A percentile compares a stretch with the other conserved stretches of the same genome.
Conservation (phyloP, 148 eudicot genomes). For the Rhododendron vialii region DNA sequence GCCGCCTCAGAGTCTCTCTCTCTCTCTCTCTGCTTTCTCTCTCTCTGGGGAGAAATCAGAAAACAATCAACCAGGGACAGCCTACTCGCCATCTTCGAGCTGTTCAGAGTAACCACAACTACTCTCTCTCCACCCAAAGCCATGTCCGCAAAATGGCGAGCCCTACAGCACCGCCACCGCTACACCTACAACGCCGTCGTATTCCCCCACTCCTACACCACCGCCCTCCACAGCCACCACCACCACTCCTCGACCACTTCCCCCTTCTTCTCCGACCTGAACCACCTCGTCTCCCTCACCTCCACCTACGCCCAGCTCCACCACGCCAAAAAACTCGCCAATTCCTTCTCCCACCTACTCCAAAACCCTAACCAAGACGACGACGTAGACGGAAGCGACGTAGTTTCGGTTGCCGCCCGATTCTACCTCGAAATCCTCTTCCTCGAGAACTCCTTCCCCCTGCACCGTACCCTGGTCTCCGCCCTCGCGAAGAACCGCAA, state of each 20-base stretch:
- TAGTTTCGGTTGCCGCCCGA: slow-evolving; percentile 35
- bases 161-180: slow-evolving; percentile 93
- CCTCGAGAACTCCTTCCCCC: slow-evolving; percentile 71
- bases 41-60: background rate
- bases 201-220: slow-evolving; percentile 54
- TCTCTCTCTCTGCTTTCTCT: background rate
- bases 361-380: slow-evolving; percentile 28
- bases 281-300: slow-evolving; percentile 46
- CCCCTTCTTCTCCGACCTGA: slow-evolving; percentile 33
- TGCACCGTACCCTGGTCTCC: slow-evolving; percentile 66
- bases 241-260: slow-evolving; percentile 32
- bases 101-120: background rate
- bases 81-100: background rate
- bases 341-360: slow-evolving; percentile 49
- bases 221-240: slow-evolving; percentile 39
- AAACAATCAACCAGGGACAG: background rate
- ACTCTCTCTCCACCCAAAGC: background rate
- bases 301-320: slow-evolving; percentile 77
- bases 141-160: slow-evolving; percentile 98
- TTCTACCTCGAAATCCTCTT: slow-evolving; percentile 72
- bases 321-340: slow-evolving; percentile 56
- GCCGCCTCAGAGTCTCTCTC: background rate
- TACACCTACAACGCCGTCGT: slow-evolving; percentile 79
- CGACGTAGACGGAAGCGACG: slow-evolving; percentile 8
- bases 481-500: slow-evolving; percentile 49